Evolutionary conservation across 352 stramenopile genomes (phyloP).

Genomic region (Phytophthora fragariae): DNA sequence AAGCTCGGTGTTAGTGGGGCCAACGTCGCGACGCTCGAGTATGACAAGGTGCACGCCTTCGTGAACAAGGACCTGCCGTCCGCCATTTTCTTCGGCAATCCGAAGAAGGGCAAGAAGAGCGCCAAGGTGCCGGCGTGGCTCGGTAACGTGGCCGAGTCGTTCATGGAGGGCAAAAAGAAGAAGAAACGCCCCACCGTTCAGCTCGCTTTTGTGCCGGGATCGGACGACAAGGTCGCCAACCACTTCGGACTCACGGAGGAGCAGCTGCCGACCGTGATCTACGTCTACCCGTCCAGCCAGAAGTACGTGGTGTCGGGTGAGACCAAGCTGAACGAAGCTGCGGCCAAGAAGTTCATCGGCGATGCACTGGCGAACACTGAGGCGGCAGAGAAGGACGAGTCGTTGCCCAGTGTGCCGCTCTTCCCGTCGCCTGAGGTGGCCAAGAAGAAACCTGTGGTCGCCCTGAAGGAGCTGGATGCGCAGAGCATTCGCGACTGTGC

Average conservation of each 20-base stretch:
- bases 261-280: slow-evolving; percentile 67
- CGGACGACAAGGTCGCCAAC: slow-evolving; percentile 72
- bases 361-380: slow-evolving; percentile 48
- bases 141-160: slow-evolving; percentile 60
- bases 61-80: slow-evolving; percentile 61
- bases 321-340: slow-evolving; percentile 51
- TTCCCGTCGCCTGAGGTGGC: slow-evolving; percentile 77
- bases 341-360: slow-evolving; percentile 68
- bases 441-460: slow-evolving; percentile 72
- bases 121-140: slow-evolving; percentile 68
- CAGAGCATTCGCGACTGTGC: slow-evolving; percentile 51
- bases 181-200: slow-evolving; percentile 62
- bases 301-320: slow-evolving; percentile 56
- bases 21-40: slow-evolving; percentile 57
- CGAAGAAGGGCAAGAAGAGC: slow-evolving; percentile 58
- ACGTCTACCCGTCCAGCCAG: slow-evolving; percentile 54
- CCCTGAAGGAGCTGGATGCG: slow-evolving; percentile 51
- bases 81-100: slow-evolving; percentile 75
- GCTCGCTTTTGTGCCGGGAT: slow-evolving; percentile 65
- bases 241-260: slow-evolving; percentile 67
- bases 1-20: slow-evolving; percentile 67
- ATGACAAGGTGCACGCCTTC: slow-evolving; percentile 63
- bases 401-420: slow-evolving; percentile 47
- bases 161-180: slow-evolving; percentile 66
- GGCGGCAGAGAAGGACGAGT: slow-evolving; percentile 37